Evolutionary conservation across 495 filamentous ascomycete species (phyloP).

Genomic region (Tricharina praecox): DNA sequence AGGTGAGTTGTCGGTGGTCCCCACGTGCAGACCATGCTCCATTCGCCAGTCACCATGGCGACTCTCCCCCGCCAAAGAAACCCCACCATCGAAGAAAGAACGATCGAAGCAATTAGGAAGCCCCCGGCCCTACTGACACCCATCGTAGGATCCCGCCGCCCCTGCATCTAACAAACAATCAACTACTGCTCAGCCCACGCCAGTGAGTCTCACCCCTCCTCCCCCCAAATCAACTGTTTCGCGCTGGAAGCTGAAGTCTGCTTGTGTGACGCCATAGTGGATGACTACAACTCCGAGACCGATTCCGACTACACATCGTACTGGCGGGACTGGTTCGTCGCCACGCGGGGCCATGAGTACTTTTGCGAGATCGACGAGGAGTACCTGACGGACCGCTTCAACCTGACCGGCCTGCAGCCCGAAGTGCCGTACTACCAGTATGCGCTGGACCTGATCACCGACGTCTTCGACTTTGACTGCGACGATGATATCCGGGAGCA

Average conservation of each 20-base stretch:
- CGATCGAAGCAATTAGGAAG: too few species aligned
- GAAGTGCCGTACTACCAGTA: constrained; percentile 99
- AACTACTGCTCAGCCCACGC: background rate
- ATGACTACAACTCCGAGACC: constrained; percentile 92
- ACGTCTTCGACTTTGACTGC: constrained; percentile 97
- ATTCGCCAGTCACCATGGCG: too few species aligned
- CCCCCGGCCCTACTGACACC: background rate
- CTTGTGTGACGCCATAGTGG: too few species aligned
- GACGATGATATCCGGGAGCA: constrained; percentile 95
- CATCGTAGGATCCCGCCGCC: background rate
- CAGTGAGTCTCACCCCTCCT: background rate
- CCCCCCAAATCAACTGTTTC: background rate
- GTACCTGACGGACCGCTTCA: constrained; percentile 96
- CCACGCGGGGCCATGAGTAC: constrained; percentile 93
- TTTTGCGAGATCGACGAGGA: constrained; percentile 99
- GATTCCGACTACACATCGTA: constrained; percentile 99
- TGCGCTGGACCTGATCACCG: constrained; percentile 96
- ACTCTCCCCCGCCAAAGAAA: constrained; percentile 5
- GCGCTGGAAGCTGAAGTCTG: too few species aligned
- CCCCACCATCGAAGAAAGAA: background rate
- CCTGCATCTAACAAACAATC: background rate
- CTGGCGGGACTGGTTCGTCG: constrained; percentile 99
- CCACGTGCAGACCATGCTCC: too few species aligned
- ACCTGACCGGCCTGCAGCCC: constrained; percentile 88
- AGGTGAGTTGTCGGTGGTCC: too few species aligned